phyloP scores from a whole-genome alignment of 768 basidiomycete species.

The Lanmaoa pseudosensibilis region DNA sequence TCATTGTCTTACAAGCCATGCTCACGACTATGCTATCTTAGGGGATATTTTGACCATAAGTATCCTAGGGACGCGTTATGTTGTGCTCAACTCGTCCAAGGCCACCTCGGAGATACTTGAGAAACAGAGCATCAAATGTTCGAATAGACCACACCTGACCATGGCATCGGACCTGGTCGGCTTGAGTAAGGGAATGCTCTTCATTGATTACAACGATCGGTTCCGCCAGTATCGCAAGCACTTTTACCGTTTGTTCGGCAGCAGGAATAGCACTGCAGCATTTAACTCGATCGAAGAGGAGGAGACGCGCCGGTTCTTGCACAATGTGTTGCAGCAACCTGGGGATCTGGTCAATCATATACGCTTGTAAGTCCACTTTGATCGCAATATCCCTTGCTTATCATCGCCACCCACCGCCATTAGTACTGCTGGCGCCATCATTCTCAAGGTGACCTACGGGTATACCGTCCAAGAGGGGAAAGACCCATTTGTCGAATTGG shows the following conservation, averaged over 20 bases:
- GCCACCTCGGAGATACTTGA: constrained; percentile 51
- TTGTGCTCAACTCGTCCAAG: constrained; percentile 50
- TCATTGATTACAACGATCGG: too few relatives aligned
- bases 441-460: constrained; percentile 42
- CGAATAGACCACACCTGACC: too few relatives aligned
- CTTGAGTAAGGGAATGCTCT: too few relatives aligned
- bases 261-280: background rate
- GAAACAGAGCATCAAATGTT: constrained; percentile 50
- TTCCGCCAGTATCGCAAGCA: constrained; percentile 14
- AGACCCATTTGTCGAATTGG: constrained; percentile 38
- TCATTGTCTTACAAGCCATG: background rate
- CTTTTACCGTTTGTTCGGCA: constrained; percentile 12
- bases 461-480: constrained; percentile 36
- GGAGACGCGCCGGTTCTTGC: constrained; percentile 19
- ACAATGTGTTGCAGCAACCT: constrained; percentile 15
- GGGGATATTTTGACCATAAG: constrained; percentile 19
- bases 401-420: background rate
- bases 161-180: too few relatives aligned
- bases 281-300: constrained; percentile 22
- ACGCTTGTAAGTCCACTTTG: constrained; percentile 16
- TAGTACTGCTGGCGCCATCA: constrained; percentile 25
- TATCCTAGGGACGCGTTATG: constrained; percentile 46
- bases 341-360: constrained; percentile 16
- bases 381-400: background rate
- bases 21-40: constrained; percentile 17